These are phyloP conservation scores for Hortiboletus campestris DNA, from an alignment of 768 basidiomycete species.

Conservation along the genomic window DNA sequence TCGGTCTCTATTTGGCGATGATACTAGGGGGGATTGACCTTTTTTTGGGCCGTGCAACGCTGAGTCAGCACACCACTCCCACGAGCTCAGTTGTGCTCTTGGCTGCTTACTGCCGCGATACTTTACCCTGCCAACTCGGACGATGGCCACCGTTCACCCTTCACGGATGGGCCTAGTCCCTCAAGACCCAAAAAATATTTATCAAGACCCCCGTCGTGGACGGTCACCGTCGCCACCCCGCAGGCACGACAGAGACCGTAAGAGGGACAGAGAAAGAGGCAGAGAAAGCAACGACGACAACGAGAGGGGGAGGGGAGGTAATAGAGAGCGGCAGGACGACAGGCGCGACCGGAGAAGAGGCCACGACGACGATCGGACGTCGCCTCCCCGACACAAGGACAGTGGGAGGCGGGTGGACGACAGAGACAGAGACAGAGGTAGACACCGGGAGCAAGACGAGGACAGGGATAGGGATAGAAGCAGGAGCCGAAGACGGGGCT, in stretches of 20 bases:
- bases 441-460: slow-evolving; percentile 23
- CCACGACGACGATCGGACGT: background rate
- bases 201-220: slow-evolving; percentile 20
- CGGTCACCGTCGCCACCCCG: slow-evolving; percentile 47
- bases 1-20: too few species aligned
- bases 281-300: slow-evolving; percentile 19
- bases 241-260: slow-evolving; percentile 32
- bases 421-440: slow-evolving; percentile 21
- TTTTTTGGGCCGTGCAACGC: background rate
- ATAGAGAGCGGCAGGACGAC: background rate
- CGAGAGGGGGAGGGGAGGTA: background rate
- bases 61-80: slow-evolving; percentile 23
- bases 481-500: slow-evolving; percentile 39
- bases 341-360: slow-evolving; percentile 5
- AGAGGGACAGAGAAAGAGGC: slow-evolving; percentile 25
- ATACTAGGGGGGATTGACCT: background rate
- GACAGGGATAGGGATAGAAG: slow-evolving; percentile 15
- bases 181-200: slow-evolving; percentile 30
- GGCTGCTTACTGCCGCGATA: background rate
- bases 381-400: slow-evolving; percentile 10
- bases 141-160: slow-evolving; percentile 74
- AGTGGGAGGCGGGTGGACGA: slow-evolving; percentile 2
- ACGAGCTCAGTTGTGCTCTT: background rate
- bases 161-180: slow-evolving; percentile 69
- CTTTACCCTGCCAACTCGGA: background rate